Conservation (phyloP, 2,329 filamentous ascomycete genomes). For the Fusarium succisae region DNA sequence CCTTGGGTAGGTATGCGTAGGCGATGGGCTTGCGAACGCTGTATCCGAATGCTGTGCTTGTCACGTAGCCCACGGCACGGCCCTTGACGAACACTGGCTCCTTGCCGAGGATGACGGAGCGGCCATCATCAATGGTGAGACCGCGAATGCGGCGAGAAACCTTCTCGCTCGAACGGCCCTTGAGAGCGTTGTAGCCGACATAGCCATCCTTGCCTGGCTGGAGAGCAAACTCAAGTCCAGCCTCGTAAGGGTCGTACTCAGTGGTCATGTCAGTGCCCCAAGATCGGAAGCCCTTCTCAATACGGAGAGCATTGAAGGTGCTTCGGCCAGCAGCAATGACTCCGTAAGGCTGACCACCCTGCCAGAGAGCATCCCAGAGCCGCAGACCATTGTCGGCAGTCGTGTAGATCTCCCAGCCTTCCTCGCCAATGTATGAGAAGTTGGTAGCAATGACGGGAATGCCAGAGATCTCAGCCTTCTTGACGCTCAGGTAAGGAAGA, state of each 20-base stretch:
- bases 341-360: slow-evolving; percentile 63
- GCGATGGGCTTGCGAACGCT: slow-evolving; percentile 67
- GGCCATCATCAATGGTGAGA: slow-evolving; percentile 64
- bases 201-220: slow-evolving; percentile 58
- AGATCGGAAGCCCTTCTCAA: slow-evolving; percentile 68
- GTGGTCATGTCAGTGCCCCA: slow-evolving; percentile 68
- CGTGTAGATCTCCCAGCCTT: slow-evolving; percentile 70
- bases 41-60: slow-evolving; percentile 69
- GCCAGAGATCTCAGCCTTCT: slow-evolving; percentile 59
- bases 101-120: slow-evolving; percentile 67
- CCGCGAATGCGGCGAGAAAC: slow-evolving; percentile 54
- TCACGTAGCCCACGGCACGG: slow-evolving; percentile 64
- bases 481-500: slow-evolving; percentile 61
- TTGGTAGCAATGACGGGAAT: slow-evolving; percentile 66
- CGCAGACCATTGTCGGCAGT: slow-evolving; percentile 66
- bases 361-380: slow-evolving; percentile 67
- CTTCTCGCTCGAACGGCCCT: slow-evolving; percentile 50
- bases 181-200: slow-evolving; percentile 61
- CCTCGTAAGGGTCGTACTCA: slow-evolving; percentile 69
- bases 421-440: slow-evolving; percentile 69
- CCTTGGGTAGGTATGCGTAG: slow-evolving; percentile 64
- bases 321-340: slow-evolving; percentile 66
- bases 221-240: slow-evolving; percentile 63
- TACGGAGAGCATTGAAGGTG: slow-evolving; percentile 66
- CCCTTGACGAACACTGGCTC: slow-evolving; percentile 66